Evolutionary conservation across 2,329 filamentous ascomycete genomes (phyloP), one percentile per base, ranked within the genome.

Genomic region (Pseudogymnoascus sp.): DNA sequence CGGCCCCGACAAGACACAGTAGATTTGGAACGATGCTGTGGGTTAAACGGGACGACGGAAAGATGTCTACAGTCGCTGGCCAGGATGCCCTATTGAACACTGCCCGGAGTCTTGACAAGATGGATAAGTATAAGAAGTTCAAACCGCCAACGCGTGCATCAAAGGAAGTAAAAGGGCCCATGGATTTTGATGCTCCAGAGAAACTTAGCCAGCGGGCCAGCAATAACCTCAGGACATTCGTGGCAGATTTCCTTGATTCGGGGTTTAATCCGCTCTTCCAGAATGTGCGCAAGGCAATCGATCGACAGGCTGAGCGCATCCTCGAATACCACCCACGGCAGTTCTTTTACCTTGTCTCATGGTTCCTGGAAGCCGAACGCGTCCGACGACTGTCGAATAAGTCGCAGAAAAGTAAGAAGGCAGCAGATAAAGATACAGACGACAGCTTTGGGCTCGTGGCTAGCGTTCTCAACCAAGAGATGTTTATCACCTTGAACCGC

Each of bases 11-110:
- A 2, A 82, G 95, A 59, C 95, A 99, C 75, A 96, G 93, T 69
- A 85, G 95, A 35, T 99, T 97, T 71, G 95, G 95, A 2, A 96
- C 93, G 10, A 97, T 97, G 90, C 87, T 97, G 35, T 97, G 93
- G 93, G 86, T 99, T 38, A 91, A 96, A 77, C 82, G 93, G 63
- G 89, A 92, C 60, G 89, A 93, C 69, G 59, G 59, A 42, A 93
- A 93, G 71, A 84, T 95, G 70, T 89, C 90, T 0, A 92, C 93
- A 0, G 83, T 99, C 1, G 93, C 92, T 0, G 95, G 95, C 1
- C 93, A 97, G 73, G 88, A 92, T 69, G 90, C 90, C 4, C 83
- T 99, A 50, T 83, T 86, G 2, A 87, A 91, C 70, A 83, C 86
- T 6, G 82, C 89, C 8, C 83, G 84, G 40, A 88, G 89, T 6